Conservation (phyloP, 805 yeast species). For the Metahyphopichia silvanorum region DNA sequence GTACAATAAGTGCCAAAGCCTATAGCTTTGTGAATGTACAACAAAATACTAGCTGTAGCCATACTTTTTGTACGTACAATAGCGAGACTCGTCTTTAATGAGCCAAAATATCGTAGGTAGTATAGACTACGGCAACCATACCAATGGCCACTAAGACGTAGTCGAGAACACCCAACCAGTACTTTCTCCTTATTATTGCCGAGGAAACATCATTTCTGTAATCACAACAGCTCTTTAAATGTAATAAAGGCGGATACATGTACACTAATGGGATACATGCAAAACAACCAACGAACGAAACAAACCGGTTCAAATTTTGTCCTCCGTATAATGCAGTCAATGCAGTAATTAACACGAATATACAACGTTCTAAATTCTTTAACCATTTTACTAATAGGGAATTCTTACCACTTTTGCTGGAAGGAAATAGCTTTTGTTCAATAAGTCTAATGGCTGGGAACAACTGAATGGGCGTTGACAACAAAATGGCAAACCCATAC, state of each 20-base stretch:
- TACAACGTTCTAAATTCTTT: slow-evolving; percentile 57
- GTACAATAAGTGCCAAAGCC: no score
- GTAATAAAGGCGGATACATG: slow-evolving; percentile 81
- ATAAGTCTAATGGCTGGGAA: slow-evolving; percentile 76
- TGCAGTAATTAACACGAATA: slow-evolving; percentile 53
- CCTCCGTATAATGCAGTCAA: slow-evolving; percentile 66
- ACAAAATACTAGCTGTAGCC: no score
- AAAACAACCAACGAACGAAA: slow-evolving; percentile 78
- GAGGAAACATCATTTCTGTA: slow-evolving; percentile 11
- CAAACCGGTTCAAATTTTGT: slow-evolving; percentile 65
- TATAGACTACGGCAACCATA: slow-evolving; percentile 58
- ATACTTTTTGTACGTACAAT: background rate
- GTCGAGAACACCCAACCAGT: slow-evolving; percentile 43
- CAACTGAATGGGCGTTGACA: slow-evolving; percentile 78
- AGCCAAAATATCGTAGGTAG: slow-evolving; percentile 52
- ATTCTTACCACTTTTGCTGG: slow-evolving; percentile 51
- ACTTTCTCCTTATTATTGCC: slow-evolving; percentile 26
- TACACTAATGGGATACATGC: slow-evolving; percentile 85
- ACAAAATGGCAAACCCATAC: slow-evolving; percentile 69
- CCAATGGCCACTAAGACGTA: slow-evolving; percentile 53
- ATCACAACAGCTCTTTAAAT: slow-evolving; percentile 49
- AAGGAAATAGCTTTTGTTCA: slow-evolving; percentile 57
- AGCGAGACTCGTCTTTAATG: background rate
- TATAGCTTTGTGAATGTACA: no score
- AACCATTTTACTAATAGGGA: slow-evolving; percentile 57